Percentiles rank a stretch among this genome's conserved stretches.
Evolutionary conservation across 2,329 filamentous ascomycete genomes (phyloP).

Genomic region (Colletotrichum somersetense): DNA sequence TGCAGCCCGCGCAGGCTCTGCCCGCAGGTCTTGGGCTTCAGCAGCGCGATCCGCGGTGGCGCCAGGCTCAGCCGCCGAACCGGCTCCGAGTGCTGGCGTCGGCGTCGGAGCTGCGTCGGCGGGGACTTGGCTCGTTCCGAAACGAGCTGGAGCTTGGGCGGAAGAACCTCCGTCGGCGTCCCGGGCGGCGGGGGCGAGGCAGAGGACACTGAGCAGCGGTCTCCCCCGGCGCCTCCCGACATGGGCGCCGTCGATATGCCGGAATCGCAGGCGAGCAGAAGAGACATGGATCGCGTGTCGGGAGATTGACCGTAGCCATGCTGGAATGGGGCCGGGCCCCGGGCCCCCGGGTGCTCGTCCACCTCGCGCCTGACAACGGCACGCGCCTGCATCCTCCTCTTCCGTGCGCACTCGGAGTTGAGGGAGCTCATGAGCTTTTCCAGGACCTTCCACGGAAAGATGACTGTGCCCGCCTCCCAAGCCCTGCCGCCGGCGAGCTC

Average conservation of each 20-base stretch:
- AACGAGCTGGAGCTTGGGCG: constrained; percentile 30
- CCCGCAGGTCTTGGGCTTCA: constrained; percentile 36
- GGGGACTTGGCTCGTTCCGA: constrained; percentile 18
- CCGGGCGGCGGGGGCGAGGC: constrained; percentile 20
- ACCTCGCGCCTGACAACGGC: constrained; percentile 16
- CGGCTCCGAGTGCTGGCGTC: constrained; percentile 35
- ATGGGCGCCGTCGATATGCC: not conserved
- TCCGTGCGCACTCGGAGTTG: constrained; percentile 29
- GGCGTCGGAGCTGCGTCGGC: constrained; percentile 16
- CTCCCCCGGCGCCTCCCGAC: not conserved
- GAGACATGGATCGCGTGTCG: constrained; percentile 13
- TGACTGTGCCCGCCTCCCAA: constrained; percentile 34
- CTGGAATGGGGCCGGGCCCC: not conserved
- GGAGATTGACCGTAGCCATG: not conserved
- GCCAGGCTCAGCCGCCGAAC: constrained; percentile 26
- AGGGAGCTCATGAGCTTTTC: constrained; percentile 38
- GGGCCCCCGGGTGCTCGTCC: constrained; percentile 18
- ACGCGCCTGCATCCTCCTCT: constrained; percentile 18
- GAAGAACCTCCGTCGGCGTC: constrained; percentile 27
- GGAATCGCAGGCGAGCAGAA: constrained; percentile 4
- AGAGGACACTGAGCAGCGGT: constrained; percentile 17
- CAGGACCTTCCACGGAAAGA: constrained; percentile 34
- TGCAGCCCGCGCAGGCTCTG: constrained; percentile 34
- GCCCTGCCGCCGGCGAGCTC: constrained; percentile 32
- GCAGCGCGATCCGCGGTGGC: constrained; percentile 35